A percentile compares a stretch with the other conserved stretches of the same genome.
phyloP scores from a whole-genome alignment of 179 eudicot species.

The Nepenthes alata region DNA sequence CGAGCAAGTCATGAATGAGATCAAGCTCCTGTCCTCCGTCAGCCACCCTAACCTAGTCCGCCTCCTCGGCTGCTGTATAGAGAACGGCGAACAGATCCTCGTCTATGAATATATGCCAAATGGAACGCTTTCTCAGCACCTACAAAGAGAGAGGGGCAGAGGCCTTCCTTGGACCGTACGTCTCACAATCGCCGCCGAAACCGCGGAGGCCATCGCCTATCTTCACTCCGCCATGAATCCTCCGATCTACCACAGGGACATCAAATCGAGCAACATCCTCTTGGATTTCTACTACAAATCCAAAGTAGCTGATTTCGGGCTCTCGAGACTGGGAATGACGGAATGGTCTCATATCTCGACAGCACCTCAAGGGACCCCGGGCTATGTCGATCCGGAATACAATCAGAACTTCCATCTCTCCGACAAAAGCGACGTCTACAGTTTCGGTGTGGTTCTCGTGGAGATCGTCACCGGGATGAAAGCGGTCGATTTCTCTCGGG shows the following conservation, averaged over 20 bases:
- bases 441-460: neutral
- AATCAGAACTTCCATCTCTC: conserved; percentile 49
- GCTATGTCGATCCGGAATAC: conserved; percentile 61
- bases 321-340: conserved; percentile 15
- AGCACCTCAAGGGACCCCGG: conserved; percentile 70
- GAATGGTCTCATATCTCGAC: conserved; percentile 57
- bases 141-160: conserved; percentile 24
- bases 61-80: conserved; percentile 13
- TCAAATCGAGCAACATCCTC: conserved; percentile 4
- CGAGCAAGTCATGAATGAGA: conserved; percentile 26
- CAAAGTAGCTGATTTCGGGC: conserved; percentile 12
- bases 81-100: conserved; percentile 13
- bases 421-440: conserved; percentile 4
- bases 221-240: conserved; percentile 9
- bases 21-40: conserved; percentile 16
- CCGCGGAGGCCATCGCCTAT: conserved; percentile 4
- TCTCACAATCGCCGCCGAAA: conserved; percentile 9
- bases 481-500: conserved; percentile 10
- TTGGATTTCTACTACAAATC: conserved; percentile 6
- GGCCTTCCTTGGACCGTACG: conserved; percentile 42
- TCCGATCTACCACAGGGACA: conserved; percentile 12
- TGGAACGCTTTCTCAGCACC: conserved; percentile 10
- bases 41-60: conserved; percentile 14
- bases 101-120: conserved; percentile 13
- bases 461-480: conserved; percentile 8